These are phyloP conservation scores for Populus alba DNA, from an alignment of 345 rosid species.

Conservation along the genomic window DNA sequence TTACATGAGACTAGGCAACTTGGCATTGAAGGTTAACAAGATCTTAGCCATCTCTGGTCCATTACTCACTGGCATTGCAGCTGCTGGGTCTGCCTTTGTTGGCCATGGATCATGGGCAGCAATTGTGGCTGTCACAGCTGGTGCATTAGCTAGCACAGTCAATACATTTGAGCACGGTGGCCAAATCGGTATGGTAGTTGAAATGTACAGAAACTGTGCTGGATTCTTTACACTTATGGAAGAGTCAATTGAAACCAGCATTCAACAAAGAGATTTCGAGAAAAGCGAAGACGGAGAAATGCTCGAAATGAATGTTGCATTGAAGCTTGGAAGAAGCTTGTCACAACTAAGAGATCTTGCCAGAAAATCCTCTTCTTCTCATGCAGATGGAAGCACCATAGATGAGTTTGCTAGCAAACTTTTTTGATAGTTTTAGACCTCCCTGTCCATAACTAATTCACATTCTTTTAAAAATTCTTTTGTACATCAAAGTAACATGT, in stretches of 20 bases:
- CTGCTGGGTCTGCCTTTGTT: slow-evolving; percentile 28
- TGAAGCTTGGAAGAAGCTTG: slow-evolving; percentile 50
- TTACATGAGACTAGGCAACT: slow-evolving; percentile 37
- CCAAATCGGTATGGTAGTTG: slow-evolving; percentile 58
- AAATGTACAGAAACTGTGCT: slow-evolving; percentile 50
- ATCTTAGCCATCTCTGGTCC: slow-evolving; percentile 46
- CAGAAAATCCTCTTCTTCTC: slow-evolving; percentile 17
- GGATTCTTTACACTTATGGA: slow-evolving; percentile 38
- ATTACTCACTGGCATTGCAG: slow-evolving; percentile 36
- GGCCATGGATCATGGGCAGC: slow-evolving; percentile 21
- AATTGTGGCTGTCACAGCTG: slow-evolving; percentile 27
- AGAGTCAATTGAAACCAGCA: slow-evolving; percentile 27
- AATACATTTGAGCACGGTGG: slow-evolving; percentile 44
- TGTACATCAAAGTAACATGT: neutral
- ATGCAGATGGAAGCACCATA: slow-evolving; percentile 5
- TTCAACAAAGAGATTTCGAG: slow-evolving; percentile 18
- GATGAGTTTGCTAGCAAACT: slow-evolving; percentile 52
- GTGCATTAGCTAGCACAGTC: slow-evolving; percentile 35
- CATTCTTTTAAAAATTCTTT: neutral
- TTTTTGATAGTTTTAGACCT: slow-evolving; percentile 11
- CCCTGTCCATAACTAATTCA: neutral
- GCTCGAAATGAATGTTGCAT: slow-evolving; percentile 40
- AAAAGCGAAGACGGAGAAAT: slow-evolving; percentile 40
- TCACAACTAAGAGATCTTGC: slow-evolving; percentile 46
- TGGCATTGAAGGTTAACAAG: slow-evolving; percentile 44